phyloP scores from a whole-genome alignment of 768 basidiomycete species.

The Boletus sp. region DNA sequence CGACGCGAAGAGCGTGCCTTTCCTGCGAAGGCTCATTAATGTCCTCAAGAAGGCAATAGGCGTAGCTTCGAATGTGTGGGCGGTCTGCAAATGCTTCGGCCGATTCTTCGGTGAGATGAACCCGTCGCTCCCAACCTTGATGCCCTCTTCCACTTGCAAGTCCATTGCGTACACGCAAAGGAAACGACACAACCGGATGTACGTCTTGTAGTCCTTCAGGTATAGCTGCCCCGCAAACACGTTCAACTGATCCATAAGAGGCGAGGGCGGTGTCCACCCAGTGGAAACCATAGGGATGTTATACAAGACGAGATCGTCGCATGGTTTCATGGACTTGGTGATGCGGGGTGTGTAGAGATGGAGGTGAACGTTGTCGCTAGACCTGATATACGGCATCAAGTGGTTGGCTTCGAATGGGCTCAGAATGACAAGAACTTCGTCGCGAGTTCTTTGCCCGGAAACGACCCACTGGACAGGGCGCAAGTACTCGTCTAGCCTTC shows the following conservation, averaged over 20 bases:
- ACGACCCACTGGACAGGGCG: conserved; percentile 33
- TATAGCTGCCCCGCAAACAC: background rate
- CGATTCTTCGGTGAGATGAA: background rate
- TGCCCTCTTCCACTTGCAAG: background rate
- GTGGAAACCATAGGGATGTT: background rate
- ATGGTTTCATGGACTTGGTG: conserved; percentile 33
- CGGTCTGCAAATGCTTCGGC: background rate
- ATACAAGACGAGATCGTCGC: conserved; percentile 9
- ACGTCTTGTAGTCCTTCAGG: conserved; percentile 18
- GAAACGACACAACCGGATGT: conserved; percentile 8
- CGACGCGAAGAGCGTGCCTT: conserved; percentile 35
- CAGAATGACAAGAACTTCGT: conserved; percentile 33
- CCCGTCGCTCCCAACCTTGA: conserved; percentile 10
- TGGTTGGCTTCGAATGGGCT: conserved; percentile 43
- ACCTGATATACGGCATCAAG: conserved; percentile 37
- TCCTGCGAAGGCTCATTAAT: conserved; percentile 34
- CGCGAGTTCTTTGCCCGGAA: conserved; percentile 2
- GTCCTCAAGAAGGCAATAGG: conserved; percentile 31
- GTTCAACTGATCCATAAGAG: background rate
- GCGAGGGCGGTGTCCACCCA: background rate
- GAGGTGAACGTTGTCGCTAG: conserved; percentile 33
- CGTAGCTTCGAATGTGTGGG: conserved; percentile 33
- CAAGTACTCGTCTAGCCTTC: conserved; percentile 15
- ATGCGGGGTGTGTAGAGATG: conserved; percentile 44
- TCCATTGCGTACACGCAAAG: background rate